Base-by-base conservation (phyloP, 2,329 filamentous ascomycete species). In the Cryphonectria parasitica region DNA sequence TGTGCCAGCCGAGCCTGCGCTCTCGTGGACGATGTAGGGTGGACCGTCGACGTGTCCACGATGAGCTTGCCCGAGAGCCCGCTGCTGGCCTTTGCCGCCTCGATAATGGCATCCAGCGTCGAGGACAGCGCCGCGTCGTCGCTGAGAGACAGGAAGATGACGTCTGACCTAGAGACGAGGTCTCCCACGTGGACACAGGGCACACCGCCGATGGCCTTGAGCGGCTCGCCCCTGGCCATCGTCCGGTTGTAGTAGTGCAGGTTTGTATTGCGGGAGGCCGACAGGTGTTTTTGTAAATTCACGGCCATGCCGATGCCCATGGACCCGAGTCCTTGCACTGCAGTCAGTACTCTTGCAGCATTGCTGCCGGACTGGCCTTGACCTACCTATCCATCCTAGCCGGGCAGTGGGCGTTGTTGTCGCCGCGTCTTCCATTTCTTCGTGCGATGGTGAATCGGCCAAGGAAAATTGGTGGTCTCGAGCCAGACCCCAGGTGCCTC, bases 91-190 rank as follows among this genome's bases (percentile, higher is more conserved):
- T 4, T n/a, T 1, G 19, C 22, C 2, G 81, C 77, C 62, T 86
- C 75, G 3, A 94, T 81, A 39, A 91, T 87, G 2, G 84, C 78
- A 56, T 85, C 80, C 71, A 93, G 86, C 28, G 89, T 88, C 3
- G 86, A 82, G 70, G 88, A 86, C 52, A 97, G 88, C 5, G 92
- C 92, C 2, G 86, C 83, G 78, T 97, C 94, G 77, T 96, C 91
- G 75, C 91, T 89, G 4, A 97, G 85, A 77, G 93, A 97, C 72
- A 89, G 73, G 71, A 84, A 83, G 8, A 82, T 74, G 10, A 82
- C 75, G 11, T 83, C 77, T 0, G 77, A 75, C 1, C 70, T 72
- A 0, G 70, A 28, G 0, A 81, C 76, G 6, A 85, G 74, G 0
- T 77, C 74, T 3, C 45, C 72, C 0, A 78, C 67, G 10, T 73